These are phyloP conservation scores for Microglena sp. DNA, from an alignment of 139 green algal species.

Conservation along the genomic window DNA sequence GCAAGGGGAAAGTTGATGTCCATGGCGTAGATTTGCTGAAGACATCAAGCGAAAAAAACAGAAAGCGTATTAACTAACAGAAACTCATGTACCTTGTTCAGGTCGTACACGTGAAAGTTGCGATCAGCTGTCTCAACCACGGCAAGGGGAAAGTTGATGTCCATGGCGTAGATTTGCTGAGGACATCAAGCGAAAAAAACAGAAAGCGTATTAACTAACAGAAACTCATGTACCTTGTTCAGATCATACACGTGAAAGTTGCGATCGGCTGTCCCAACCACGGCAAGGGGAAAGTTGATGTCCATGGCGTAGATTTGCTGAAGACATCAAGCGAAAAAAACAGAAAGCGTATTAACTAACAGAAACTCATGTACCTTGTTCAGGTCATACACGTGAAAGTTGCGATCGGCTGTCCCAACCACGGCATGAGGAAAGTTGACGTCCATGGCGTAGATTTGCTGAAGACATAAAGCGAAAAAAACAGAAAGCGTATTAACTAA, in stretches of 20 bases:
- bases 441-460: slow-evolving; percentile 86
- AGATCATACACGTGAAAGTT: slow-evolving; percentile 37
- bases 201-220: no score
- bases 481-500: no score
- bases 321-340: no score
- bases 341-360: no score
- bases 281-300: slow-evolving; percentile 62
- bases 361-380: no score
- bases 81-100: no score
- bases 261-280: slow-evolving; percentile 68
- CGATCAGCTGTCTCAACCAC: slow-evolving; percentile 71
- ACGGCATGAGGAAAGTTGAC: slow-evolving; percentile 68
- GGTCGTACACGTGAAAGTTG: slow-evolving; percentile 37
- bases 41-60: no score
- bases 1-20: slow-evolving; percentile 66
- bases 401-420: slow-evolving; percentile 63
- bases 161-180: slow-evolving; percentile 84
- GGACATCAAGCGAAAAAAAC: no score
- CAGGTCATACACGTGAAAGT: slow-evolving; percentile 37
- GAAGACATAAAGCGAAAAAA: no score
- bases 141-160: slow-evolving; percentile 63
- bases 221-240: no score
- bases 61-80: no score
- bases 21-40: slow-evolving; percentile 84
- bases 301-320: slow-evolving; percentile 85